These are phyloP conservation scores for Letharia columbiana DNA, from an alignment of 495 filamentous ascomycete genomes.

Conservation along the genomic window DNA sequence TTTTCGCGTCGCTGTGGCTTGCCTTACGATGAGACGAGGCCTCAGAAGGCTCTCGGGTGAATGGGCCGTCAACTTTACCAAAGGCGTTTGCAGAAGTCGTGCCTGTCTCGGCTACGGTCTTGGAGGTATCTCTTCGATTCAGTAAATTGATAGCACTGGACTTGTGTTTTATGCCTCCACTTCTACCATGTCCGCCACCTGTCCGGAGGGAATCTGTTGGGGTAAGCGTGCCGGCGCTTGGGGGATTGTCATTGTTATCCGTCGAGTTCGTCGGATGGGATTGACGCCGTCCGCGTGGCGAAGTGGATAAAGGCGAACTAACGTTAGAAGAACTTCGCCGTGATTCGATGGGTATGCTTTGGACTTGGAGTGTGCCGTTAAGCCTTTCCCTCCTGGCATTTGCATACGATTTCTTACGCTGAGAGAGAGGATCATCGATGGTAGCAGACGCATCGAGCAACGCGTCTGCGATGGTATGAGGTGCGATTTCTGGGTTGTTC, in stretches of 20 bases:
- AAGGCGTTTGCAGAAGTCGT: conserved; percentile 75
- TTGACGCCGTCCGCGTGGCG: conserved; percentile 6
- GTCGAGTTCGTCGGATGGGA: neutral
- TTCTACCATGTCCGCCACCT: conserved; percentile 7
- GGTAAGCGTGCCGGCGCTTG: conserved; percentile 23
- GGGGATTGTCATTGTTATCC: conserved; percentile 11
- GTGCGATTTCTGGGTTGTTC: conserved; percentile 42
- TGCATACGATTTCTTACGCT: conserved; percentile 47
- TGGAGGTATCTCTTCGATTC: conserved; percentile 65
- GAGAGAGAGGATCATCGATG: conserved; percentile 59
- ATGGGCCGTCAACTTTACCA: conserved; percentile 72
- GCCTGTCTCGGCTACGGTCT: conserved; percentile 74
- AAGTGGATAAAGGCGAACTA: conserved; percentile 11
- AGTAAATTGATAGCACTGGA: conserved; percentile 78
- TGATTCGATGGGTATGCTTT: conserved; percentile 21
- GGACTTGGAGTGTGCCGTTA: conserved; percentile 23
- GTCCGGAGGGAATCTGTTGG: conserved; percentile 20
- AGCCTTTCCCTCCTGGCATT: conserved; percentile 44
- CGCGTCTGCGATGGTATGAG: conserved; percentile 80
- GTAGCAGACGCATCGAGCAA: conserved; percentile 87
- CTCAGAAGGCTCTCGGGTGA: conserved; percentile 36
- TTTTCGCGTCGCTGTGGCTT: conserved; percentile 24
- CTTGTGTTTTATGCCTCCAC: conserved; percentile 45
- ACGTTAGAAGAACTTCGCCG: conserved; percentile 33
- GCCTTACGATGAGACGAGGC: conserved; percentile 19